These are phyloP conservation scores for Craspedostauros australis DNA, from an alignment of 108 stramenopile species.

Conservation along the genomic window DNA sequence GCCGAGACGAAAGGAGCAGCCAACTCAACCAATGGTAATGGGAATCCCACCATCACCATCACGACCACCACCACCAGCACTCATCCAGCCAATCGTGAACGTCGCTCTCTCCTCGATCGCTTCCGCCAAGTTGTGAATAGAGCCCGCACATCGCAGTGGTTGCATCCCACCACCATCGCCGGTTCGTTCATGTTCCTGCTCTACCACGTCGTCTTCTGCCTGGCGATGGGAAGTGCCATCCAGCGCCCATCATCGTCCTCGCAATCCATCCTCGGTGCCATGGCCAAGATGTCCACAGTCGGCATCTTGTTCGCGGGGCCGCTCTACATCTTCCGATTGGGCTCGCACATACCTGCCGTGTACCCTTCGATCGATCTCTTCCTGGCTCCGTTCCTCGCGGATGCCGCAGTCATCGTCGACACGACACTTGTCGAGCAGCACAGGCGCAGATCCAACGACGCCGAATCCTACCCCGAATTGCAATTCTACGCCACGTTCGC, in stretches of 20 bases:
- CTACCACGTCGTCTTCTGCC: slow-evolving; percentile 44
- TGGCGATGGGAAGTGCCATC: slow-evolving; percentile 36
- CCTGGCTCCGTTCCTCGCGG: slow-evolving; percentile 63
- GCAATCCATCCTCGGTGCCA: slow-evolving; percentile 21
- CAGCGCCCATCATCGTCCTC: slow-evolving; percentile 12
- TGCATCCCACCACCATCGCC: slow-evolving; percentile 17
- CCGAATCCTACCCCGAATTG: slow-evolving; percentile 15
- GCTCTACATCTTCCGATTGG: slow-evolving; percentile 11
- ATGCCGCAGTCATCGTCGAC: slow-evolving; percentile 50
- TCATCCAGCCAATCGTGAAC: too few relatives aligned
- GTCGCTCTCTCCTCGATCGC: too few relatives aligned
- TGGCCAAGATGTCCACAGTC: slow-evolving; percentile 20
- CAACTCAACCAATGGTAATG: too few relatives aligned
- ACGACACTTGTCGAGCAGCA: slow-evolving; percentile 15
- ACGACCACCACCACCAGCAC: too few relatives aligned
- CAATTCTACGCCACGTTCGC: slow-evolving; percentile 57
- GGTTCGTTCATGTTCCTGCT: slow-evolving; percentile 33
- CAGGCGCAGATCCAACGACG: not conserved
- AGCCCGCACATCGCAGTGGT: not conserved
- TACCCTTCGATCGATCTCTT: slow-evolving; percentile 59
- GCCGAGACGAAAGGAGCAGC: too few relatives aligned
- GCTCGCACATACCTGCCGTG: slow-evolving; percentile 24
- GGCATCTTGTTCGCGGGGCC: slow-evolving; percentile 24
- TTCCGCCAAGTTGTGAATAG: too few relatives aligned
- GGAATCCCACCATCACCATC: too few relatives aligned